Base-by-base conservation (phyloP, 768 basidiomycete species). In the Boletus reticuloceps region DNA sequence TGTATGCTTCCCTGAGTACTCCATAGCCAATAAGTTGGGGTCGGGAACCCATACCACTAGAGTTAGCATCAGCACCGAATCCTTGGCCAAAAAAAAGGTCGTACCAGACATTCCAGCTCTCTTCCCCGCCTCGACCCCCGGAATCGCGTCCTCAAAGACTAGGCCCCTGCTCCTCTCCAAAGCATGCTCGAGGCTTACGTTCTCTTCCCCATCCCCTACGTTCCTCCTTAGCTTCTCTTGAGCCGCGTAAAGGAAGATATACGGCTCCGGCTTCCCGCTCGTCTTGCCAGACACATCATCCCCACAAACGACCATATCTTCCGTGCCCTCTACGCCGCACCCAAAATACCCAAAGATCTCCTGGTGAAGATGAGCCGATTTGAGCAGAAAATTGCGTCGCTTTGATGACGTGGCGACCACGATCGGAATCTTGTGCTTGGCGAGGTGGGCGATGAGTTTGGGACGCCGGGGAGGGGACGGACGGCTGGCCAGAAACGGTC, bases 31-130 rank as follows among this genome's bases (percentile, higher is more conserved):
- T 7, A 94, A 74, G 53, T 87, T 84, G 8, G 78, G 63, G 62
- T 94, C 92, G 2, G 93, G 92, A 16, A 94, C 82, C 92, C 92
- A 95, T 3, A 91, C 77, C 32, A 92, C 91, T 92, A 60, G 55
- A 42, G 40, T 16, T 31, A 14, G 44, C 5, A 41, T 55, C 45
- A 57, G 54, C 34, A 40, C 32, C n/a, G 38, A 40, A 47, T 41
- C 34, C 31, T 9, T 11, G 14, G 22, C n/a, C 31, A 41, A 41
- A 55, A 14, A 47, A 34, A 16, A 43, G 20, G 3, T 63, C 79
- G 37, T 52, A 92, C 92, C 91, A 53, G 84, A 80, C 92, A 94
- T 94, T 12, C 89, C 91, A 4, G 91, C 91, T 53, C 88, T 77
- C 65, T 88, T 89, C 5, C 85, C 92, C 8, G 91, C 90, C 59